Evolutionary conservation across 768 basidiomycete species (phyloP).

Genomic region (Lyophyllum atratum): DNA sequence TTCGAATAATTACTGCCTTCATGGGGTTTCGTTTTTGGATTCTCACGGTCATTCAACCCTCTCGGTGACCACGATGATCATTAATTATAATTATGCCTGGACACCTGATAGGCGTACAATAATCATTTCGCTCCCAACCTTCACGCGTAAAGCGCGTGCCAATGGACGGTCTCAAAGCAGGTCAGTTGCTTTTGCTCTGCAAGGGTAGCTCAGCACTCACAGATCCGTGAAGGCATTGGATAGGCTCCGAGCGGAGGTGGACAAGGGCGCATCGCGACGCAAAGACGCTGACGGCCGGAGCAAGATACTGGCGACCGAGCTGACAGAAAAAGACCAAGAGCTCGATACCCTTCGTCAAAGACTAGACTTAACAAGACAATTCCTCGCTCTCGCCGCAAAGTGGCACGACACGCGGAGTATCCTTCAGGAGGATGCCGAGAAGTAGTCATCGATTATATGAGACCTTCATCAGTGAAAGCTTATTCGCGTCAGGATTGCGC

Average conservation of each 20-base stretch:
- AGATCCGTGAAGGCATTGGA: slow-evolving; percentile 20
- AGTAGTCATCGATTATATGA: neutral
- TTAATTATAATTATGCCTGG: no score
- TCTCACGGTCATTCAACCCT: slow-evolving; percentile 22
- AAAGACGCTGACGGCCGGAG: slow-evolving; percentile 27
- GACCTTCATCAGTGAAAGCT: neutral
- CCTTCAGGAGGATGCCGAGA: slow-evolving; percentile 10
- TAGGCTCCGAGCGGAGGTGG: slow-evolving; percentile 22
- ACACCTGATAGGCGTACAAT: neutral
- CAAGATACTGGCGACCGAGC: slow-evolving; percentile 14
- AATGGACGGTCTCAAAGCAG: slow-evolving; percentile 16
- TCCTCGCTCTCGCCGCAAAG: slow-evolving; percentile 11
- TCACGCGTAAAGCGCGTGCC: slow-evolving; percentile 4
- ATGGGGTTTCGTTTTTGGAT: neutral
- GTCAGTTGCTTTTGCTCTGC: neutral
- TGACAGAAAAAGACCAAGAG: slow-evolving; percentile 25
- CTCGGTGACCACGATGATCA: no score
- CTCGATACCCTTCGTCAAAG: slow-evolving; percentile 19
- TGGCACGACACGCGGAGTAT: slow-evolving; percentile 7
- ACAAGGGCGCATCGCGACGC: slow-evolving; percentile 25
- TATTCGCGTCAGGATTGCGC: neutral
- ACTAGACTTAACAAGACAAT: slow-evolving; percentile 6
- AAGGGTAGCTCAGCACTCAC: neutral
- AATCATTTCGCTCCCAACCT: neutral
- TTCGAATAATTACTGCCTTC: slow-evolving; percentile 5